Evolutionary conservation across 257 asterid genomes (phyloP).

Genomic region (Verbascum thapsus): DNA sequence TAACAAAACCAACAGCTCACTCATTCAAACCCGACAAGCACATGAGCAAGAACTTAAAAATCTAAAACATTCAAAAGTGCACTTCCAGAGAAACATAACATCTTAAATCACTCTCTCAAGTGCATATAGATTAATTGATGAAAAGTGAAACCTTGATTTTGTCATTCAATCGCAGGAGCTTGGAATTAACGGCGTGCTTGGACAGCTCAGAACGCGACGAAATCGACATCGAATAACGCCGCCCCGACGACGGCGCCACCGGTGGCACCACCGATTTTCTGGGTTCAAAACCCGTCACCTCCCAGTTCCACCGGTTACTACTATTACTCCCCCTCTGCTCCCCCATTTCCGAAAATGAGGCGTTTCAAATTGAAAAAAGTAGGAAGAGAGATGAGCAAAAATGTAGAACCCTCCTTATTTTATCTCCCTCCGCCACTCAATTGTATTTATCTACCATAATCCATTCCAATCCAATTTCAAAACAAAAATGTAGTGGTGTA

Average conservation of each 20-base stretch:
- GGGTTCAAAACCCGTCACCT: slow-evolving; percentile 89
- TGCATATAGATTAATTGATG: not conserved
- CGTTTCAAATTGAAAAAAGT: too few relatives aligned
- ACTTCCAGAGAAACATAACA: slow-evolving; percentile 10
- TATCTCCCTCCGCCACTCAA: slow-evolving; percentile 32
- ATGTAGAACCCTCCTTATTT: slow-evolving; percentile 17
- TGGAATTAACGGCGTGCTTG: slow-evolving; percentile 61
- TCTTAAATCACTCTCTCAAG: slow-evolving; percentile 2
- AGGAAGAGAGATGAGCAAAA: slow-evolving; percentile 10
- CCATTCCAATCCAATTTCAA: slow-evolving; percentile 37
- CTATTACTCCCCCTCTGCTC: slow-evolving; percentile 66
- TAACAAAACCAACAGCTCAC: slow-evolving; percentile 11
- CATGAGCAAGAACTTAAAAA: not conserved
- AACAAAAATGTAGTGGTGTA: slow-evolving; percentile 29
- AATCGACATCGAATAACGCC: slow-evolving; percentile 81
- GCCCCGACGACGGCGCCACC: slow-evolving; percentile 49
- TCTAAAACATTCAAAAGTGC: not conserved
- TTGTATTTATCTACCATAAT: too few relatives aligned
- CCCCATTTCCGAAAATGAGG: slow-evolving; percentile 71
- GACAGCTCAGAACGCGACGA: slow-evolving; percentile 65
- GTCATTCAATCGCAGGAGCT: slow-evolving; percentile 67
- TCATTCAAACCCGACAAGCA: slow-evolving; percentile 15
- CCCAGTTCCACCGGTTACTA: slow-evolving; percentile 99
- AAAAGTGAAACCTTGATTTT: slow-evolving; percentile 64
- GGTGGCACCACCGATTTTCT: slow-evolving; percentile 57